Evolutionary conservation across 306 rosid species (phyloP).

Genomic region (Cicer chorassanicum): DNA sequence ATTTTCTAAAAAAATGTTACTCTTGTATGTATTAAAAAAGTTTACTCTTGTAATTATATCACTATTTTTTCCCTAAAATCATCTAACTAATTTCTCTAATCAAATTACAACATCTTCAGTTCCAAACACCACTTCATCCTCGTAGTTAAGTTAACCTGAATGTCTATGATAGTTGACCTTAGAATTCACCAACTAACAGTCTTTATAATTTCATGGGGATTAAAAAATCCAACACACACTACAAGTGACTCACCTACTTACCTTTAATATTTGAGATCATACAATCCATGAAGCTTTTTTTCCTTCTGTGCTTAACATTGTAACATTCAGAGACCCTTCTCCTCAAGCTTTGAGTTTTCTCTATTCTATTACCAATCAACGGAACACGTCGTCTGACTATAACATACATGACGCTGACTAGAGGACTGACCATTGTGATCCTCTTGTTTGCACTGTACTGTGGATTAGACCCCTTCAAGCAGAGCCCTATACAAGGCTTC

Average conservation of each 20-base stretch:
- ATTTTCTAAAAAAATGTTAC: too few relatives aligned
- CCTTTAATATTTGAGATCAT: slow-evolving; percentile 31
- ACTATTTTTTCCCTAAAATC: not conserved
- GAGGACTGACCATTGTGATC: slow-evolving; percentile 45
- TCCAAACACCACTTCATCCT: not conserved
- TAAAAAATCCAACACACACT: not conserved
- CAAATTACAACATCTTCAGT: slow-evolving; percentile 2
- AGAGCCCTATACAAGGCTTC: slow-evolving; percentile 60
- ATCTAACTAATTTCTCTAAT: not conserved
- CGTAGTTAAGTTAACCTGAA: not conserved
- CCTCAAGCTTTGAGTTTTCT: slow-evolving; percentile 5
- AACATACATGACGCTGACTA: slow-evolving; percentile 41
- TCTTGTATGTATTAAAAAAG: too few relatives aligned
- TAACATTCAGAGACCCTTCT: slow-evolving; percentile 16
- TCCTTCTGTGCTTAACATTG: not conserved
- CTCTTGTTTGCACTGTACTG: slow-evolving; percentile 66
- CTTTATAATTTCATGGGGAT: not conserved
- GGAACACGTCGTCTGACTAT: not conserved
- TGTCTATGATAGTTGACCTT: not conserved
- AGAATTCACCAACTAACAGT: not conserved
- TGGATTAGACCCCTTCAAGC: slow-evolving; percentile 69
- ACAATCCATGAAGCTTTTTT: not conserved
- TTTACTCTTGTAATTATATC: too few relatives aligned
- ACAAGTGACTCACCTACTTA: slow-evolving; percentile 33
- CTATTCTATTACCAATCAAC: too few relatives aligned